phyloP scores from a whole-genome alignment of 108 stramenopile species.

The Nitzschia putrida region DNA sequence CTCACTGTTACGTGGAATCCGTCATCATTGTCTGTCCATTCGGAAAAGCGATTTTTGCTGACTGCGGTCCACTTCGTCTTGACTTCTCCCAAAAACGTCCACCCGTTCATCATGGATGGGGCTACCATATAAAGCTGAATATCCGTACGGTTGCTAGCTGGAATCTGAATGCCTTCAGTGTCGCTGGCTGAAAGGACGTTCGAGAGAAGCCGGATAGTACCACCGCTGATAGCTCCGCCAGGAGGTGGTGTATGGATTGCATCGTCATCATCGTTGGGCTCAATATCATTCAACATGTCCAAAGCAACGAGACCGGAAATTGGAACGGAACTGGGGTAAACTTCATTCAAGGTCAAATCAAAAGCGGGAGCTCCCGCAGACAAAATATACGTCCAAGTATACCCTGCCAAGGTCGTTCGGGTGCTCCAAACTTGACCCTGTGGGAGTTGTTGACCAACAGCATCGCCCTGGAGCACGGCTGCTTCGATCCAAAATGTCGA shows the following conservation, averaged over 20 bases:
- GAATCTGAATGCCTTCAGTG: not conserved
- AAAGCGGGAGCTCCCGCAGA: slow-evolving; percentile 1
- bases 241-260: no score
- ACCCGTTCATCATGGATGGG: slow-evolving; percentile 7
- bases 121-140: slow-evolving; percentile 14
- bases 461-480: no score
- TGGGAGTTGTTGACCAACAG: not conserved
- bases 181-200: not conserved
- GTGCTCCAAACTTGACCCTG: slow-evolving; percentile 20
- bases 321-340: not conserved
- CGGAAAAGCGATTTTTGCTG: slow-evolving; percentile 14
- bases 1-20: slow-evolving; percentile 2
- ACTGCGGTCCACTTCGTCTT: slow-evolving; percentile 21
- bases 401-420: slow-evolving; percentile 4
- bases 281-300: no score
- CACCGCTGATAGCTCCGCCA: no score
- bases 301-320: not conserved
- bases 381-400: slow-evolving; percentile 16
- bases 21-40: not conserved
- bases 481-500: slow-evolving; percentile 14
- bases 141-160: slow-evolving; percentile 7
- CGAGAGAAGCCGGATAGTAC: no score
- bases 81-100: slow-evolving; percentile 22
- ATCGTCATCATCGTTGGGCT: no score
- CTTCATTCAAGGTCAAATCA: not conserved